Evolutionary conservation across 805 yeast genomes (phyloP), one percentile per base, ranked within the genome.

Genomic region (Cyberlindnera subsufficiens): DNA sequence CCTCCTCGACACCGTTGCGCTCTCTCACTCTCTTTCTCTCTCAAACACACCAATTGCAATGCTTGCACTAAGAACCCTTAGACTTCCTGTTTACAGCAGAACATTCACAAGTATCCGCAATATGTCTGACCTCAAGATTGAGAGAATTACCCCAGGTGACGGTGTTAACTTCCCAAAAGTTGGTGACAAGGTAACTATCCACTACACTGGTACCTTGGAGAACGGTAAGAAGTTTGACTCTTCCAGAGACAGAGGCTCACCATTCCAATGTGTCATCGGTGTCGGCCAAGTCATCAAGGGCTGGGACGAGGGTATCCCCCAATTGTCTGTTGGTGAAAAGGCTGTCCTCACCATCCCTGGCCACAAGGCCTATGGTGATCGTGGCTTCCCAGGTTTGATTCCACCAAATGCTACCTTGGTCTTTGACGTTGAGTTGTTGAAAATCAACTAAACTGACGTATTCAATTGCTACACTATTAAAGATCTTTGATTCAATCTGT

Each of bases 201-300:
- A 91, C 72, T 91, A 91, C 79, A 84, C 86, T 41, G 98, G 98
- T 58, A 89, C 96, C 45, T 77, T 91, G 62, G 95, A 87, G 68
- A 86, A 86, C 67, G 98, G 98, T 59, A 88, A 86, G 74, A 87
- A 87, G 71, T 91, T 91, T 64, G 98, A 91, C 68, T 87, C 96
- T 42, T 89, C 97, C 43, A 77, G 89, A 57, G 96, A 88, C 75
- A 83, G 97, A 71, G 93, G 93, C 61, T 80, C 84, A 67, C 96
- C 98, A 53, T 91, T 91, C 82, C 91, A 87, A 67, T 85, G 95
- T 66, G 70, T 73, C 68, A 87, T 91, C 63, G 97, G 98, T 66
- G 95, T 86, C 53, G 96, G 97, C 52, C 95, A 85, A 71, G 97
- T 91, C 54, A 91, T 91, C 71, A 80, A 80, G 63, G 98, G 97